These are phyloP conservation scores for Diaporthe ilicicola DNA, from an alignment of 2,329 filamentous ascomycete genomes.

Conservation along the genomic window DNA sequence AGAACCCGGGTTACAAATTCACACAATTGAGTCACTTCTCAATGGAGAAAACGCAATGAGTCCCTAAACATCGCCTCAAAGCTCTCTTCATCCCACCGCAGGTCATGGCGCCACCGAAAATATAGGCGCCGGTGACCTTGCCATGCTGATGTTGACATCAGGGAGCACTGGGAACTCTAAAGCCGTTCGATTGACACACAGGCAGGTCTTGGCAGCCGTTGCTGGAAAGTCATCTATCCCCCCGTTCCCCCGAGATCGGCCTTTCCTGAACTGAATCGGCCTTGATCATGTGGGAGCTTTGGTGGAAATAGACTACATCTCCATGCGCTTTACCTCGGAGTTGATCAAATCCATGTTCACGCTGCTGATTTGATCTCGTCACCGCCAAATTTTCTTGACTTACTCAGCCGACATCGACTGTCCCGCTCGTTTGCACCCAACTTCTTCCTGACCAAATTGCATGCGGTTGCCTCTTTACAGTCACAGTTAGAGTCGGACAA, in stretches of 20 bases:
- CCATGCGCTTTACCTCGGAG: conserved; percentile 51
- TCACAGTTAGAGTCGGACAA: too few species aligned
- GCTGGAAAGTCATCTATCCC: conserved; percentile 47
- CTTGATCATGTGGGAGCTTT: conserved; percentile 64
- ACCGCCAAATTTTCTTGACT: conserved; percentile 49
- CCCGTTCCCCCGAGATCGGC: conserved; percentile 39
- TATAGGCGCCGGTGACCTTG: too few species aligned
- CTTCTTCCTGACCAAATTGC: conserved; percentile 46
- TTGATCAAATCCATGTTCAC: conserved; percentile 55
- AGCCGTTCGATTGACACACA: conserved; percentile 54
- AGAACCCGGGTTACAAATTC: too few species aligned
- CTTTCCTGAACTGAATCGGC: conserved; percentile 58
- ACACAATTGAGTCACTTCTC: too few species aligned
- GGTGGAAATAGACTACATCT: conserved; percentile 62
- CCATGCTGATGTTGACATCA: conserved; percentile 60
- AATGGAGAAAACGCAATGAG: too few species aligned
- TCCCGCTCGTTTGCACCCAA: conserved; percentile 54
- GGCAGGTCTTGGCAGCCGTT: conserved; percentile 52
- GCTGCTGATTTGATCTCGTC: conserved; percentile 49
- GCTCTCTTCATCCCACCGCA: too few species aligned
- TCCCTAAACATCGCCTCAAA: too few species aligned
- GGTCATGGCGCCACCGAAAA: too few species aligned
- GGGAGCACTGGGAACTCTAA: conserved; percentile 61
- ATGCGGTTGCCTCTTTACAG: conserved; percentile 32
- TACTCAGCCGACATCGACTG: conserved; percentile 50